Evolutionary conservation across 352 stramenopile genomes (phyloP).

Genomic region (Phytophthora macrochlamydospora): DNA sequence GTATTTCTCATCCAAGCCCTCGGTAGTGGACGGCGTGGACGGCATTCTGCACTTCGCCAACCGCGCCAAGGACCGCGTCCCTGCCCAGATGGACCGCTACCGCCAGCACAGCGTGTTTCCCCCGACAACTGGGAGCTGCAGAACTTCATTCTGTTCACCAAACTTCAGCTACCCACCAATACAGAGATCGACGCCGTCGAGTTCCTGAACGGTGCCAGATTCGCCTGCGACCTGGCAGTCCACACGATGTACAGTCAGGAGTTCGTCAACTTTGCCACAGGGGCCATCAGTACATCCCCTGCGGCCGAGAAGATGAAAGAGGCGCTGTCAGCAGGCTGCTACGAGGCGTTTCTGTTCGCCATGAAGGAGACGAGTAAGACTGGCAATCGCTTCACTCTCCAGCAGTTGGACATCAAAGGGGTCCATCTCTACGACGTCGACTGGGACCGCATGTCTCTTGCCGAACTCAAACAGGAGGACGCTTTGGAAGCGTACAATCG

Average conservation of each 20-base stretch:
- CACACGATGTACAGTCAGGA: conserved; percentile 63
- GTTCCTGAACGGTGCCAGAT: conserved; percentile 55
- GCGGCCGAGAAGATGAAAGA: conserved; percentile 45
- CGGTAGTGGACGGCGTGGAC: conserved; percentile 31
- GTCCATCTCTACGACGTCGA: conserved; percentile 49
- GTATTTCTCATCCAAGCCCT: conserved; percentile 39
- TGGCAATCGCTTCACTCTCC: conserved; percentile 52
- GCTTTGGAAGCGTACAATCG: conserved; percentile 40
- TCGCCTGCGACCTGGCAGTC: conserved; percentile 52
- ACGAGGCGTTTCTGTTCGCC: conserved; percentile 55
- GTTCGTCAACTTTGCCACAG: conserved; percentile 53
- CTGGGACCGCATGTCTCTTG: conserved; percentile 54
- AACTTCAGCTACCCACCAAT: conserved; percentile 52
- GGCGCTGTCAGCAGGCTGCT: conserved; percentile 46
- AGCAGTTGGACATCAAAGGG: conserved; percentile 56
- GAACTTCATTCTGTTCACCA: conserved; percentile 49
- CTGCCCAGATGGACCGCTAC: conserved; percentile 30
- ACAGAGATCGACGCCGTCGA: conserved; percentile 57
- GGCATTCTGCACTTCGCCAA: conserved; percentile 37
- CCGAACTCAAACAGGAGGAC: conserved; percentile 48
- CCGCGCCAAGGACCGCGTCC: conserved; percentile 23
- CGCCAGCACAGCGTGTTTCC: conserved; percentile 42
- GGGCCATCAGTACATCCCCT: conserved; percentile 41
- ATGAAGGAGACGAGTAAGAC: conserved; percentile 59
- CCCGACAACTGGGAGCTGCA: conserved; percentile 34